Percentiles rank a stretch among this genome's conserved stretches.
These are phyloP conservation scores for Brettanomyces custersianus DNA, from an alignment of 805 yeast species.

Conservation along the genomic window DNA sequence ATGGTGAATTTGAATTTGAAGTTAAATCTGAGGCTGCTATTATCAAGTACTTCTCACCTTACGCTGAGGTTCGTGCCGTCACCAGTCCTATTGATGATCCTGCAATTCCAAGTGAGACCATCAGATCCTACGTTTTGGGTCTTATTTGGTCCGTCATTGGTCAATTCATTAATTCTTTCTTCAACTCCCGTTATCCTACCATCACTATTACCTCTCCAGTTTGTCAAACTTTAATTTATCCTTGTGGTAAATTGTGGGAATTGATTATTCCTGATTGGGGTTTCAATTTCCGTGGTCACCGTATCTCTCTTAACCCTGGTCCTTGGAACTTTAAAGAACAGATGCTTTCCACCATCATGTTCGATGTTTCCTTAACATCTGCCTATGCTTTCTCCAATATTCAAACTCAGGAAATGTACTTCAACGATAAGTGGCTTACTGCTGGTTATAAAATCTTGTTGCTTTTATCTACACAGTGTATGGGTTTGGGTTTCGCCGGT, in stretches of 20 bases:
- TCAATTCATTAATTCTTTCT: constrained; percentile 50
- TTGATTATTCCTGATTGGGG: constrained; percentile 31
- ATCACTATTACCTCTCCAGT: constrained; percentile 42
- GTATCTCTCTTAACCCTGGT: constrained; percentile 44
- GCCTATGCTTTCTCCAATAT: constrained; percentile 29
- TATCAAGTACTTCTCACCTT: constrained; percentile 41
- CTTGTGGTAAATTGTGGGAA: constrained; percentile 47
- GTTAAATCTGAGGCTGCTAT: constrained; percentile 26
- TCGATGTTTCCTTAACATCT: constrained; percentile 26
- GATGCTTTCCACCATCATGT: constrained; percentile 46
- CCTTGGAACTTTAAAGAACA: constrained; percentile 61
- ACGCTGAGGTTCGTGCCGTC: constrained; percentile 60
- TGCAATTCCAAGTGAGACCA: constrained; percentile 37
- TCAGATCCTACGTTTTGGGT: constrained; percentile 17
- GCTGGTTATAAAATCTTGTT: constrained; percentile 45
- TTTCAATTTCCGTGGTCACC: constrained; percentile 29
- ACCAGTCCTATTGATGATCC: constrained; percentile 47
- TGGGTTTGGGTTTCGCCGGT: constrained; percentile 66
- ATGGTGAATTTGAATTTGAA: constrained; percentile 12
- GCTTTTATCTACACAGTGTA: constrained; percentile 46
- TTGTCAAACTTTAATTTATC: constrained; percentile 52
- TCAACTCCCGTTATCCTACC: constrained; percentile 47
- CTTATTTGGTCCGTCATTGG: constrained; percentile 32
- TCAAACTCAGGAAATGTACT: constrained; percentile 25
- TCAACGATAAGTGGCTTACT: constrained; percentile 20